Conservation (phyloP, 2,329 filamentous ascomycete species). For the Ascochyta rabiei region DNA sequence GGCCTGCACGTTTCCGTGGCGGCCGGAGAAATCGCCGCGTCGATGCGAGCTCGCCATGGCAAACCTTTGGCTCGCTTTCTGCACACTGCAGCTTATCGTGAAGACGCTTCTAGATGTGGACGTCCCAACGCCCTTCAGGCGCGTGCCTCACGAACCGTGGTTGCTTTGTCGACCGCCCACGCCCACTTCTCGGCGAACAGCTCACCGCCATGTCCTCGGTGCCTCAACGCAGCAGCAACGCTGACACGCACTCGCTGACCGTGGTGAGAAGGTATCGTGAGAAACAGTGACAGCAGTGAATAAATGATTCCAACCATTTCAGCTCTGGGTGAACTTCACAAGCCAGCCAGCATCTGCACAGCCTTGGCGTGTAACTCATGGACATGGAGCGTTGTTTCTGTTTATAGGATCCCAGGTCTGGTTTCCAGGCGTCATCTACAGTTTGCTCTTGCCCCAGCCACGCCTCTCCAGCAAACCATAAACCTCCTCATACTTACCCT, state of each 20-base stretch:
- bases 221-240: not conserved
- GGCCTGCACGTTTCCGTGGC: conserved; percentile 15
- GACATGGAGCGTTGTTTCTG: too few relatives aligned
- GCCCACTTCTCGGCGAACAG: conserved; percentile 5
- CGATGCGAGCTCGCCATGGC: conserved; percentile 11
- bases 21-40: conserved; percentile 17
- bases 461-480: conserved; percentile 54
- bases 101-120: conserved; percentile 4
- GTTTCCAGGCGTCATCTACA: not conserved
- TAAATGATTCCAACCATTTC: too few relatives aligned
- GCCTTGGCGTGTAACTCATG: too few relatives aligned
- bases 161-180: conserved; percentile 10
- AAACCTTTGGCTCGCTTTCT: not conserved
- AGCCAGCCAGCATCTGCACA: too few relatives aligned
- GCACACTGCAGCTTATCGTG: conserved; percentile 12
- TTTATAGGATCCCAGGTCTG: too few relatives aligned
- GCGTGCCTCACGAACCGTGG: conserved; percentile 6
- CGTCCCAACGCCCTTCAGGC: conserved; percentile 1
- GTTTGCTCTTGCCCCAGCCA: conserved; percentile 53
- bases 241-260: too few relatives aligned
- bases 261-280: too few relatives aligned
- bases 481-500: conserved; percentile 55
- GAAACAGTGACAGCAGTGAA: too few relatives aligned
- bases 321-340: too few relatives aligned
- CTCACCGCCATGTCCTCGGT: conserved; percentile 9